Percentiles rank a stretch among this genome's conserved stretches.
These are phyloP conservation scores for Furcasterigmium furcatum DNA, from an alignment of 2,329 filamentous ascomycete genomes.

Conservation along the genomic window DNA sequence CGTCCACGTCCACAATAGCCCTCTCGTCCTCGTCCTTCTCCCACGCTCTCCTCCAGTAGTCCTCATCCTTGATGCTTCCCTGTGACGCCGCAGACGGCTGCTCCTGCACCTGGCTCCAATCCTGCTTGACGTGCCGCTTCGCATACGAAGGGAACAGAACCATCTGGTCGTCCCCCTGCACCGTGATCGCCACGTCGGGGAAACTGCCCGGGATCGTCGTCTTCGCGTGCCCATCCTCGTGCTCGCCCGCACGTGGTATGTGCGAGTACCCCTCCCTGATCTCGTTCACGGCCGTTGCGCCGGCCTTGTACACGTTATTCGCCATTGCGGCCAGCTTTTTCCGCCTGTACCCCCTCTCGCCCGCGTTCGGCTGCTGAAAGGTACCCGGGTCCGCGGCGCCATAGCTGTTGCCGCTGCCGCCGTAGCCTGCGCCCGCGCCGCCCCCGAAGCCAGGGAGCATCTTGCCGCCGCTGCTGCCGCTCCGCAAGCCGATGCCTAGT, in stretches of 20 bases:
- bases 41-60: slow-evolving; percentile 79
- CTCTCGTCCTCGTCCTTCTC: slow-evolving; percentile 76
- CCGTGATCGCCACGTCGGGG: slow-evolving; percentile 77
- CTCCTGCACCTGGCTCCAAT: slow-evolving; percentile 25
- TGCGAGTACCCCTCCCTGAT: slow-evolving; percentile 58
- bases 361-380: slow-evolving; percentile 25
- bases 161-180: slow-evolving; percentile 84
- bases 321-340: slow-evolving; percentile 71
- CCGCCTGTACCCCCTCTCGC: slow-evolving; percentile 68
- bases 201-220: slow-evolving; percentile 70
- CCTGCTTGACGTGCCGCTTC: slow-evolving; percentile 60
- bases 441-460: slow-evolving; percentile 11
- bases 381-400: slow-evolving; percentile 19
- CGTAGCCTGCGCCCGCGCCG: neutral
- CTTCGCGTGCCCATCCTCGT: slow-evolving; percentile 23
- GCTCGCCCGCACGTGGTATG: slow-evolving; percentile 36
- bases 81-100: slow-evolving; percentile 27
- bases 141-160: slow-evolving; percentile 94
- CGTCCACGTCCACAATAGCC: slow-evolving; percentile 88
- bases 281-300: slow-evolving; percentile 54
- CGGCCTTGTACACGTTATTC: slow-evolving; percentile 53
- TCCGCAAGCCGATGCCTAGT: slow-evolving; percentile 9
- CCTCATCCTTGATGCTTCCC: slow-evolving; percentile 54
- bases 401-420: slow-evolving; percentile 14
- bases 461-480: slow-evolving; percentile 4